Percentiles rank a stretch among this genome's conserved stretches.
Conservation (phyloP, 352 stramenopile species). For the Globisporangium orthogonon region DNA sequence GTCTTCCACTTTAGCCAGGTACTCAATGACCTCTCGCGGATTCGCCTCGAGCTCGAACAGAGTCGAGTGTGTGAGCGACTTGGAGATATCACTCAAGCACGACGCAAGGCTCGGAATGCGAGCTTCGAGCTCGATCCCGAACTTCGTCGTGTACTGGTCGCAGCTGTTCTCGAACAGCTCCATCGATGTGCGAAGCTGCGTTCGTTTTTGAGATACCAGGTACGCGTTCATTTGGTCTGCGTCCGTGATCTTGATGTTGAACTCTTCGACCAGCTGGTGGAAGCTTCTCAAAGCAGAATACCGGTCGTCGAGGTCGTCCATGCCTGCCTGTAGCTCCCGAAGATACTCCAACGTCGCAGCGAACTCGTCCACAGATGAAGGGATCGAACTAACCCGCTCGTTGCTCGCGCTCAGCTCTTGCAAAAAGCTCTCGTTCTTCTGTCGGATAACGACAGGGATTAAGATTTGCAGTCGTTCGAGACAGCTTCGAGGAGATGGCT, state of each 20-base stretch:
- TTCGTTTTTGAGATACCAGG: conserved; percentile 62
- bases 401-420: conserved; percentile 44
- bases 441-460: conserved; percentile 50
- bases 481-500: conserved; percentile 60
- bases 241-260: conserved; percentile 55
- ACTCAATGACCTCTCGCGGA: conserved; percentile 37
- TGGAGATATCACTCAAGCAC: conserved; percentile 24
- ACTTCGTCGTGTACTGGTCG: conserved; percentile 72
- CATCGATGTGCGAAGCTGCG: conserved; percentile 69
- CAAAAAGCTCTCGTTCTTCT: conserved; percentile 56
- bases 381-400: conserved; percentile 66
- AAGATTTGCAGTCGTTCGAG: conserved; percentile 47
- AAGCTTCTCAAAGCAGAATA: conserved; percentile 49
- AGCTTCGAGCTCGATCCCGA: conserved; percentile 60
- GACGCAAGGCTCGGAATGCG: conserved; percentile 35
- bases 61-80: conserved; percentile 23
- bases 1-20: conserved; percentile 31
- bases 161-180: conserved; percentile 66
- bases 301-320: conserved; percentile 45
- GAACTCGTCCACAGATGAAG: conserved; percentile 65
- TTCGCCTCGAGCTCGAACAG: conserved; percentile 49
- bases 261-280: conserved; percentile 67
- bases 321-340: conserved; percentile 36
- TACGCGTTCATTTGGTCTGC: conserved; percentile 71
- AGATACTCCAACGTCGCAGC: conserved; percentile 52